phyloP scores from a whole-genome alignment of 768 basidiomycete genomes.

The Imleria badia region DNA sequence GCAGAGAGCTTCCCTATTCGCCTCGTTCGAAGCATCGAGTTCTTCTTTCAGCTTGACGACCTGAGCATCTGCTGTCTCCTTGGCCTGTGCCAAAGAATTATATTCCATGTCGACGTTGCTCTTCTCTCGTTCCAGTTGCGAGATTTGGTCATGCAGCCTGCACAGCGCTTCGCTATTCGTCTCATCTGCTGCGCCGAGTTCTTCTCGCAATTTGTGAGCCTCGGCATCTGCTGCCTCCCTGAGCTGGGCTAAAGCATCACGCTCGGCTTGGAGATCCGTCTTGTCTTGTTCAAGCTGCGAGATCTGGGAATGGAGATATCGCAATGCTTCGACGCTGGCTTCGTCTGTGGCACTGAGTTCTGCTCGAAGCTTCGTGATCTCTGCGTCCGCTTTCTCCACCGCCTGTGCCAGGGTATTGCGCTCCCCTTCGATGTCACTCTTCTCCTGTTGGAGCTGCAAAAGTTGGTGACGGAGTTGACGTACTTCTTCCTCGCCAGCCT shows the following conservation, averaged over 20 bases:
- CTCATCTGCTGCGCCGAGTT: background rate
- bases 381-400: background rate
- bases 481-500: conserved; percentile 69
- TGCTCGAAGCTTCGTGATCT: background rate
- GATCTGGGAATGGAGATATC: conserved; percentile 76
- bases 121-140: background rate
- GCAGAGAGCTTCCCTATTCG: conserved; percentile 28
- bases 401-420: conserved; percentile 37
- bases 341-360: conserved; percentile 41
- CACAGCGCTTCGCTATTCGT: background rate
- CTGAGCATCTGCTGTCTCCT: conserved; percentile 13
- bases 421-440: conserved; percentile 46
- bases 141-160: background rate
- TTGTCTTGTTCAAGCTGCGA: conserved; percentile 64
- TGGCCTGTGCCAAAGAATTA: background rate
- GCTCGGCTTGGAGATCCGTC: conserved; percentile 38
- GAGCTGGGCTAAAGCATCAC: background rate
- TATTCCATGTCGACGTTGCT: background rate
- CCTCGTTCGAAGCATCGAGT: conserved; percentile 50
- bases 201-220: background rate
- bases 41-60: conserved; percentile 41
- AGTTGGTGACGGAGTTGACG: conserved; percentile 76
- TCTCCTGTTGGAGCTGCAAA: conserved; percentile 65
- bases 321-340: conserved; percentile 69
- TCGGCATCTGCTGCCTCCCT: background rate